Percentiles rank a stretch among this genome's conserved stretches.
Conservation (phyloP, 2,329 filamentous ascomycete species). For the Onygena corvina region DNA sequence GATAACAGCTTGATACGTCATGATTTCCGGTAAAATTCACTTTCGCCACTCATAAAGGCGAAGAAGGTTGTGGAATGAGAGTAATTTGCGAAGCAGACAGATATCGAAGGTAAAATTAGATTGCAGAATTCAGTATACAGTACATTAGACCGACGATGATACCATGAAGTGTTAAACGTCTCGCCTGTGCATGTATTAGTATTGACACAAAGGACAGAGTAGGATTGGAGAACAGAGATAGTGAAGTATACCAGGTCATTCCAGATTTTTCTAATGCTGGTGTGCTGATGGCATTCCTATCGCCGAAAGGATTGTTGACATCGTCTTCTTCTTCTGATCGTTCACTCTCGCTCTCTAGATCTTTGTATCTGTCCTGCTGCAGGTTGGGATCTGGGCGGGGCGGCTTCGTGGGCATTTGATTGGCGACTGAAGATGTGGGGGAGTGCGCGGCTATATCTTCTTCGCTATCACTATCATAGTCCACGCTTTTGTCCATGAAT, state of each 20-base stretch:
- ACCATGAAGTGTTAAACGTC: conserved; percentile 2
- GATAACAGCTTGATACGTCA: not conserved
- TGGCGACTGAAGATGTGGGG: conserved; percentile 32
- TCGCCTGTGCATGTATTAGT: conserved; percentile 3
- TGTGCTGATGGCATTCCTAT: conserved; percentile 52
- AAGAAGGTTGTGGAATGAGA: too few relatives aligned
- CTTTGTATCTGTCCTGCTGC: conserved; percentile 39
- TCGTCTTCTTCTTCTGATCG: conserved; percentile 54
- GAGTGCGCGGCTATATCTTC: conserved; percentile 37
- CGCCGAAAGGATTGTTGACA: conserved; percentile 78
- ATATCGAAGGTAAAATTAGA: not conserved
- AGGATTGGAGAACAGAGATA: not conserved
- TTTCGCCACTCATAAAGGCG: not conserved
- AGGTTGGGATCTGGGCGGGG: conserved; percentile 32
- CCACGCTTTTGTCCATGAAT: conserved; percentile 59
- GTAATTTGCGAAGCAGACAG: not conserved
- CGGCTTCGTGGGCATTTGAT: conserved; percentile 25
- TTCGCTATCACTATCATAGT: conserved; percentile 54
- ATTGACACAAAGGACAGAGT: not conserved
- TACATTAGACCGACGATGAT: not conserved
- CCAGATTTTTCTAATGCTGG: conserved; percentile 24
- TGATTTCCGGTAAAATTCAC: not conserved
- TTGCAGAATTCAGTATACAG: not conserved
- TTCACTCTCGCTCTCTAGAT: conserved; percentile 40
- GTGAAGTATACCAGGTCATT: conserved; percentile 31